A percentile compares a stretch with the other conserved stretches of the same genome.
Evolutionary conservation across 768 basidiomycete genomes (phyloP).

Genomic region (Xerocomus spinulosus): DNA sequence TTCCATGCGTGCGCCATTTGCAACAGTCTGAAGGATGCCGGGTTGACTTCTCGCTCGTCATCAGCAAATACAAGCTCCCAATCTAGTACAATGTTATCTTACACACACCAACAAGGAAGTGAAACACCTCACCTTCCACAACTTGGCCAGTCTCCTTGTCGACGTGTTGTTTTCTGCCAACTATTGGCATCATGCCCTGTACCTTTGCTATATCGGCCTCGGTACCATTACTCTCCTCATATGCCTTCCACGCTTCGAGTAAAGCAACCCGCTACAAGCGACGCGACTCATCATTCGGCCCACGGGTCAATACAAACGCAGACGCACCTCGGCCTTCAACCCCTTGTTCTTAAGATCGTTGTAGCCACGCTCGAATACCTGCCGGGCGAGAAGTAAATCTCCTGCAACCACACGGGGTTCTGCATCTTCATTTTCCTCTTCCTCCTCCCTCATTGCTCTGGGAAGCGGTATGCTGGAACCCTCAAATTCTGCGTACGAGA

Average conservation of each 20-base stretch:
- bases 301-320: neutral
- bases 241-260: constrained; percentile 92
- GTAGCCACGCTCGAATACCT: constrained; percentile 84
- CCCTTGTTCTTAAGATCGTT: constrained; percentile 76
- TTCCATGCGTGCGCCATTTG: constrained; percentile 95
- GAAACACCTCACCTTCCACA: constrained; percentile 63
- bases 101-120: neutral
- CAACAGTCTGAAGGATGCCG: constrained; percentile 91
- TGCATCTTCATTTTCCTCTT: constrained; percentile 53
- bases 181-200: constrained; percentile 88
- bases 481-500: constrained; percentile 92
- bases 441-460: constrained; percentile 63
- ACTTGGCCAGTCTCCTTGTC: constrained; percentile 82
- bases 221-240: constrained; percentile 79
- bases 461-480: constrained; percentile 67
- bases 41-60: constrained; percentile 91
- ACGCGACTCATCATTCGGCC: constrained; percentile 1
- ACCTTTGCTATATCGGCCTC: constrained; percentile 75
- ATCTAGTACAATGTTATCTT: constrained; percentile 44
- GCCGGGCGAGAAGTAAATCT: constrained; percentile 62
- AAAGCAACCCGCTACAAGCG: constrained; percentile 74
- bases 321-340: constrained; percentile 81
- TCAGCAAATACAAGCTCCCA: constrained; percentile 96
- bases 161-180: constrained; percentile 77
- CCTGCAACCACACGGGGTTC: constrained; percentile 63